Base-by-base conservation (phyloP, 2,329 filamentous ascomycete genomes). In the Colletotrichum tofieldiae region DNA sequence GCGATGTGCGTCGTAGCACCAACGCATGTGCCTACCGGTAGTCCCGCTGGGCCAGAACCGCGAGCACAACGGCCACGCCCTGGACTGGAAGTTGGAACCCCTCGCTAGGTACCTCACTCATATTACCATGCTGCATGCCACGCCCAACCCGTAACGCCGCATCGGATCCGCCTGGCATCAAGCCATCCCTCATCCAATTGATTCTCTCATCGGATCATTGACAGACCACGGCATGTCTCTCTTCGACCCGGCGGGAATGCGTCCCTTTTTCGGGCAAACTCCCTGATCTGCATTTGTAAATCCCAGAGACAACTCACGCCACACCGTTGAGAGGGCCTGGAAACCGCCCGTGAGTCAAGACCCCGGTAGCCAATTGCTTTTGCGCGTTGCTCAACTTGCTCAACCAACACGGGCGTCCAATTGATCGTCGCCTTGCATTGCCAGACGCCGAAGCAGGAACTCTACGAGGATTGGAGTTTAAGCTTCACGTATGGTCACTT, bases 161-260 rank as follows among this genome's bases (percentile, higher is more conserved):
- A 63, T 47, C 45, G n/a, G 51, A 43, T 51, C 64, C 58, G 69
- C 65, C 51, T 54, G 47, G 65, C 69, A 64, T 72, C 59, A 69
- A 64, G 59, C 59, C 65, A 54, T 64, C 60, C 29, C 49, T 63
- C 41, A 20, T 68, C 65, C 65, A 56, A 69, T 64, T 49, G 32
- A 37, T n/a, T 72, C 58, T 49, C 23, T 41, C 52, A 54, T 69
- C 54, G 45, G 29, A 54, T 49, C 69, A 69, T 64, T 39, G 43
- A 64, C 59, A 60, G 59, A 60, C 65, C 69, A 64, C 43, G 47
- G 49, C 65, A 55, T 39, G 8, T 61, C 20, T 60, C n/a, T 39
- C 32, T n/a, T 61, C 56, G 45, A 26, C 47, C 37, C 45, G 20
- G 45, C 37, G 39, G 23, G 43, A 45, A 20, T 45, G 47, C 39